Evolutionary conservation across 306 rosid species (phyloP).

Genomic region (Cajanus cajan): DNA sequence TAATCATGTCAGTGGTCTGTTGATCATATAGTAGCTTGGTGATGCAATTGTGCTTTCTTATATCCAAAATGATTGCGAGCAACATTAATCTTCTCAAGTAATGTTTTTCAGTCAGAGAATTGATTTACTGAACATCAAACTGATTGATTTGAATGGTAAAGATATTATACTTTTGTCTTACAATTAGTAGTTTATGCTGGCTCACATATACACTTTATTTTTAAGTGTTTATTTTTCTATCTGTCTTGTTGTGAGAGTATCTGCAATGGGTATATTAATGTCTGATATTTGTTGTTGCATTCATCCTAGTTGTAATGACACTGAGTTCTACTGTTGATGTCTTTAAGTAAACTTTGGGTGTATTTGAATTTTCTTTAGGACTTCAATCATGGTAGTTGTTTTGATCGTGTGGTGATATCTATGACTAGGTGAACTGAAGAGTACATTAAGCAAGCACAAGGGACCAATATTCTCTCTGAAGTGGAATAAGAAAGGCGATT

Average conservation of each 20-base stretch:
- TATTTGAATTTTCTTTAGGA: constrained; percentile 16
- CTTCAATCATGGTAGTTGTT: neutral
- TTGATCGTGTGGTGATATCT: constrained; percentile 25
- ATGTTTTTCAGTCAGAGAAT: neutral
- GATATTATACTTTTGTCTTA: neutral
- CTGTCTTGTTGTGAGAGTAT: neutral
- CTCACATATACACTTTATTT: constrained; percentile 9
- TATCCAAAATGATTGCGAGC: constrained; percentile 2
- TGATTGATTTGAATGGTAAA: neutral
- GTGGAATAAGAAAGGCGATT: constrained; percentile 96
- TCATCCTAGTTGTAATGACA: constrained; percentile 6
- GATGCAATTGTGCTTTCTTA: neutral
- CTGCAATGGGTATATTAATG: neutral
- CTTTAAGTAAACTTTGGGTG: neutral
- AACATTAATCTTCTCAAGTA: neutral
- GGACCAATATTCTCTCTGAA: constrained; percentile 92
- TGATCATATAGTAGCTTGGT: neutral
- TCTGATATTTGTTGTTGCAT: constrained; percentile 12
- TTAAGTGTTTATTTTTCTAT: neutral
- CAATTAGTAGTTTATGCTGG: neutral
- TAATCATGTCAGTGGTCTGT: neutral
- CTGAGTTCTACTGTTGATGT: neutral
- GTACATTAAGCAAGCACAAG: constrained; percentile 79
- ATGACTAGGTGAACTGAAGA: constrained; percentile 74
- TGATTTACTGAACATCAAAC: neutral